Percentiles rank a stretch among this genome's conserved stretches.
These are phyloP conservation scores for Leishmania major DNA, from an alignment of 208 protist species.

Conservation along the genomic window DNA sequence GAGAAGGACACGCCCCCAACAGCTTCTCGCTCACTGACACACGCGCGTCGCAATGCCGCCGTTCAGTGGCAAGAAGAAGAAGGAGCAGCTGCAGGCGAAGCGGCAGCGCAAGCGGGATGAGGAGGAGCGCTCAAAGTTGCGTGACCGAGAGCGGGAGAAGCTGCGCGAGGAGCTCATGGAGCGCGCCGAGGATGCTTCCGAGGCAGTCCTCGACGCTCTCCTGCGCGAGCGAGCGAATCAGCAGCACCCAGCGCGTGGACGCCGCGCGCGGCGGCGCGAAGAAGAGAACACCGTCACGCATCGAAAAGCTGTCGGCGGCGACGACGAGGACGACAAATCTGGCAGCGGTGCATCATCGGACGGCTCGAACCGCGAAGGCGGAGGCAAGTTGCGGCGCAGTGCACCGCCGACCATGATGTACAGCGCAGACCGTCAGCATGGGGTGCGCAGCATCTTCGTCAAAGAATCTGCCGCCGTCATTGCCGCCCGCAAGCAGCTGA, in stretches of 20 bases:
- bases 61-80: conserved; percentile 93
- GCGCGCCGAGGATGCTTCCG: conserved; percentile 24
- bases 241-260: conserved; percentile 9
- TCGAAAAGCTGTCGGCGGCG: not conserved
- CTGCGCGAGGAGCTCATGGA: conserved; percentile 28
- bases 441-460: conserved; percentile 78
- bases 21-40: not conserved
- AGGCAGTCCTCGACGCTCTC: conserved; percentile 20
- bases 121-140: conserved; percentile 24
- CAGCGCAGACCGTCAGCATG: conserved; percentile 55
- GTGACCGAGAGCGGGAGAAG: conserved; percentile 30
- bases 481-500: conserved; percentile 52
- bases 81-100: conserved; percentile 90
- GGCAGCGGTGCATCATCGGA: not conserved
- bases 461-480: conserved; percentile 70
- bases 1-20: not conserved
- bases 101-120: conserved; percentile 76
- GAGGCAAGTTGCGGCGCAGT: not conserved
- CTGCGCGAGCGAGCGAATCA: conserved; percentile 15
- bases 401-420: conserved; percentile 41
- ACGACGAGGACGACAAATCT: not conserved
- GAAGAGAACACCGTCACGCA: conserved; percentile 7
- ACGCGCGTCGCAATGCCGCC: conserved; percentile 37
- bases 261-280: conserved; percentile 8
- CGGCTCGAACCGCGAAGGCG: not conserved